Percentiles rank a stretch among this genome's conserved stretches.
phyloP scores from a whole-genome alignment of 2,329 filamentous ascomycete species.

The Knoxdaviesia capensis region DNA sequence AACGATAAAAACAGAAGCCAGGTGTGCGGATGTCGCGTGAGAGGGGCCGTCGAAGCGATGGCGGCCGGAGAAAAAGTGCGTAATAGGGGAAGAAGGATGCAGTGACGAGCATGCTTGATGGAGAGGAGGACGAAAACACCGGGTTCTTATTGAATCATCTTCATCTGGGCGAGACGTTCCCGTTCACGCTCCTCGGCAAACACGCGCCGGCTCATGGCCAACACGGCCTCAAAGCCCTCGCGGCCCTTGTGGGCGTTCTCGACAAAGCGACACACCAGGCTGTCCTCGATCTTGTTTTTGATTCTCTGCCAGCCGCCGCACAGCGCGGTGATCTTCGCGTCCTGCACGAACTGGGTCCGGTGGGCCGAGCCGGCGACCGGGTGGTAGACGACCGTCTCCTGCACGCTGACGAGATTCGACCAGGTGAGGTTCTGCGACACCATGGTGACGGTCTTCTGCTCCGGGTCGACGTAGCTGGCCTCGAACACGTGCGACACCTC shows the following conservation, averaged over 20 bases:
- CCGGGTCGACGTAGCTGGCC: conserved; percentile 81
- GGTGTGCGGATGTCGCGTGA: no score
- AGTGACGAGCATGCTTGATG: no score
- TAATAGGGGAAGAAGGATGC: no score
- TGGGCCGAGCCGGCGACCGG: conserved; percentile 27
- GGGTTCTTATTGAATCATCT: conserved; percentile 2
- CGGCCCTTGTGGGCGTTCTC: conserved; percentile 82
- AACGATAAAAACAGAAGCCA: no score
- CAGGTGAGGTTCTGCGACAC: conserved; percentile 88
- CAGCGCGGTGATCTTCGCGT: conserved; percentile 79
- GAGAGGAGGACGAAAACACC: no score
- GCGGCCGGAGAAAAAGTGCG: no score
- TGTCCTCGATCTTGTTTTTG: conserved; percentile 88
- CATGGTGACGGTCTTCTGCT: conserved; percentile 78
- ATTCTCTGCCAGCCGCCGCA: conserved; percentile 96
- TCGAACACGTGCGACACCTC: conserved; percentile 85
- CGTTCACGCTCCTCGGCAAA: conserved; percentile 76
- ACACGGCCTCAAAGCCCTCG: conserved; percentile 86
- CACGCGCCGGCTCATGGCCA: conserved; percentile 79
- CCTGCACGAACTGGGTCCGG: conserved; percentile 69
- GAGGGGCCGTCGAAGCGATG: no score
- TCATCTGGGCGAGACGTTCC: conserved; percentile 12
- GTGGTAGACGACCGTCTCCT: conserved; percentile 79
- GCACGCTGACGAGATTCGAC: conserved; percentile 74
- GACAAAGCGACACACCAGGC: conserved; percentile 68